Percentiles rank a stretch among this genome's conserved stretches.
Conservation (phyloP, 2,329 filamentous ascomycete species). For the Chaetothyriales sp. region DNA sequence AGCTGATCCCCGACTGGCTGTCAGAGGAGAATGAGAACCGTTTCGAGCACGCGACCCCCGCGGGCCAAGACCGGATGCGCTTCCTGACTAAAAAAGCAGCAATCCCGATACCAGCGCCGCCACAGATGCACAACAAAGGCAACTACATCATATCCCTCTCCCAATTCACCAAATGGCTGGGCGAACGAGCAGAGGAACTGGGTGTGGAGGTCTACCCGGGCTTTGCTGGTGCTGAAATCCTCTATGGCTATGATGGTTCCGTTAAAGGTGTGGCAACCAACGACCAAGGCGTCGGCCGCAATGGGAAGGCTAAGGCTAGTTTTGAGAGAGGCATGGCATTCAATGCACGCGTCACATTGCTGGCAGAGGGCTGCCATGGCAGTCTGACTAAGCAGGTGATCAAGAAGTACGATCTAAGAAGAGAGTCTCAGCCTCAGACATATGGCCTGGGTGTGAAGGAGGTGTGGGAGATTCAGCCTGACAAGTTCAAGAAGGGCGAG, state of each 20-base stretch:
- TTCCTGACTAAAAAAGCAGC: constrained; percentile 73
- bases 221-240: constrained; percentile 83
- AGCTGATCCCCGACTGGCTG: constrained; percentile 88
- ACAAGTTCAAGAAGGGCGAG: constrained; percentile 78
- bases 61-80: constrained; percentile 74
- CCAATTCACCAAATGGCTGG: constrained; percentile 90
- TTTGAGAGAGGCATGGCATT: constrained; percentile 99
- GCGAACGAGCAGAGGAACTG: constrained; percentile 87
- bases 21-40: constrained; percentile 73
- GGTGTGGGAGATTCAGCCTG: constrained; percentile 89
- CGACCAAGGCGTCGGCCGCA: constrained; percentile 69
- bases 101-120: constrained; percentile 72
- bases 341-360: constrained; percentile 77
- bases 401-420: constrained; percentile 81
- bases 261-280: constrained; percentile 94
- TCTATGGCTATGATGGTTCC: constrained; percentile 74
- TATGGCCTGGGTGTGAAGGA: constrained; percentile 93
- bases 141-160: constrained; percentile 97
- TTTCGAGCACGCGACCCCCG: constrained; percentile 78
- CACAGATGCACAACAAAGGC: constrained; percentile 95
- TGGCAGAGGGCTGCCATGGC: constrained; percentile 90
- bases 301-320: constrained; percentile 72
- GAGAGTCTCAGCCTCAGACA: constrained; percentile 84
- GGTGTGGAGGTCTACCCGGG: constrained; percentile 94
- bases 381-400: constrained; percentile 89